A percentile compares a stretch with the other conserved stretches of the same genome.
phyloP scores from a whole-genome alignment of 805 yeast genomes.

The Lipomyces spencermartinsiae region DNA sequence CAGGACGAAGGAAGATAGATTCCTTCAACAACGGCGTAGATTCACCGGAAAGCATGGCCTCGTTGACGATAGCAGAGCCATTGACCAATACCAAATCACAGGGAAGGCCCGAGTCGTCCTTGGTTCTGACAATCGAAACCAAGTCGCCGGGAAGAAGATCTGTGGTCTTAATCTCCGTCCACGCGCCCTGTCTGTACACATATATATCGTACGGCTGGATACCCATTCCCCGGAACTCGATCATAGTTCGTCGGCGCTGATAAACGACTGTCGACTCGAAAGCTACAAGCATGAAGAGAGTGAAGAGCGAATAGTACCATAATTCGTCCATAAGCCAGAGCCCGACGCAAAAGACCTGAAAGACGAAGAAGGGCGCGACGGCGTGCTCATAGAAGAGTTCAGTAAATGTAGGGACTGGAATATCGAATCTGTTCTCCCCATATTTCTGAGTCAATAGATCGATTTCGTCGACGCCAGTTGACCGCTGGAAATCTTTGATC shows the following conservation, averaged over 20 bases:
- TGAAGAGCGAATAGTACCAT: constrained; percentile 94
- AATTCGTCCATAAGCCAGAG: constrained; percentile 95
- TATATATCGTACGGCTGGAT: constrained; percentile 85
- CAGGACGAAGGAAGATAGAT: constrained; percentile 82
- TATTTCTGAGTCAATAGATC: constrained; percentile 60
- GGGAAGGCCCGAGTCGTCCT: constrained; percentile 90
- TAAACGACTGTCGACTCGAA: constrained; percentile 94
- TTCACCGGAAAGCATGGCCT: constrained; percentile 99
- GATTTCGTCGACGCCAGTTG: constrained; percentile 57
- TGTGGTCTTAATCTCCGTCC: constrained; percentile 74
- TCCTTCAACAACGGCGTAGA: constrained; percentile 96
- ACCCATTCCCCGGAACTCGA: constrained; percentile 97
- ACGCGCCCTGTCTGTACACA: constrained; percentile 70
- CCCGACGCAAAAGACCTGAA: constrained; percentile 94
- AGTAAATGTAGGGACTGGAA: constrained; percentile 89
- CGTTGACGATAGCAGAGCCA: constrained; percentile 95
- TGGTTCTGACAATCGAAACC: constrained; percentile 72
- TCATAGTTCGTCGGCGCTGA: constrained; percentile 93
- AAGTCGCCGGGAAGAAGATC: constrained; percentile 87
- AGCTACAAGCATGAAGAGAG: constrained; percentile 87
- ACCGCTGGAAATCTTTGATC: constrained; percentile 55
- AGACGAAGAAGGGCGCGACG: constrained; percentile 96
- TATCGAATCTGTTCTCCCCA: constrained; percentile 89
- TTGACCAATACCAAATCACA: constrained; percentile 87
- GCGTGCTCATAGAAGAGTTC: constrained; percentile 97